Evolutionary conservation across 768 basidiomycete species (phyloP), one percentile per base, ranked within the genome.

Genomic region (Mycena chlorophos): DNA sequence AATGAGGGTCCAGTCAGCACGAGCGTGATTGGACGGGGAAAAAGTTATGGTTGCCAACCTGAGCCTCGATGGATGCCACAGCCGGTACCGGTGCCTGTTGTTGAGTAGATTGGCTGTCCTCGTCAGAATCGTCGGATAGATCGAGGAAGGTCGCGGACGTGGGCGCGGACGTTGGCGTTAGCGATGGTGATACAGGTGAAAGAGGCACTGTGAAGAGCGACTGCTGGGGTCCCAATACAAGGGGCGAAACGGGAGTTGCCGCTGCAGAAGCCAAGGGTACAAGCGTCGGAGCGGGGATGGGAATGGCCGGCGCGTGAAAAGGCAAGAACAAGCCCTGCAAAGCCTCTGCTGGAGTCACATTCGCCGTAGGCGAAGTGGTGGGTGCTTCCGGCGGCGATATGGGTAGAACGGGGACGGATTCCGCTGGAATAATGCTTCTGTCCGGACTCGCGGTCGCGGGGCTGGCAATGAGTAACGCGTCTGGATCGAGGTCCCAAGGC

Each of bases 401-500:
- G 26, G 14, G 25, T 39, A 37, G 40, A 45, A 31, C 23, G 23
- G 34, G 20, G 43, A 43, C 20, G 17, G 26, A 40, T 29, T 19
- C 19, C 22, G 23, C 26, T 26, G 38, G 55, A 16, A 4, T 37
- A 4, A 29, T 5, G n/a, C 19, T 48, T 4, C 22, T n/a, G n/a
- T n/a, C 12, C 10, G 43, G 22, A 26, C 23, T 46, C 4, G n/a
- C n/a, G 43, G 25, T 49, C 17, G 38, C 47, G 3, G 52, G 56
- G n/a, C 52, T 57, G 25, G 45, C 12, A 3, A 52, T 39, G 39
- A 58, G 59, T 31, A 54, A 59, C 49, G 62, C 57, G 19, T 60
- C 56, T 22, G 51, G 45, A 26, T 68, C 65, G n/a, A 68, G 69
- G 56, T 81, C 76, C 82, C 82, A 83, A 40, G 82, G 82, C 63